Percentiles rank a stretch among this genome's conserved stretches.
Conservation (phyloP, 306 rosid species). For the Vicia villosa region DNA sequence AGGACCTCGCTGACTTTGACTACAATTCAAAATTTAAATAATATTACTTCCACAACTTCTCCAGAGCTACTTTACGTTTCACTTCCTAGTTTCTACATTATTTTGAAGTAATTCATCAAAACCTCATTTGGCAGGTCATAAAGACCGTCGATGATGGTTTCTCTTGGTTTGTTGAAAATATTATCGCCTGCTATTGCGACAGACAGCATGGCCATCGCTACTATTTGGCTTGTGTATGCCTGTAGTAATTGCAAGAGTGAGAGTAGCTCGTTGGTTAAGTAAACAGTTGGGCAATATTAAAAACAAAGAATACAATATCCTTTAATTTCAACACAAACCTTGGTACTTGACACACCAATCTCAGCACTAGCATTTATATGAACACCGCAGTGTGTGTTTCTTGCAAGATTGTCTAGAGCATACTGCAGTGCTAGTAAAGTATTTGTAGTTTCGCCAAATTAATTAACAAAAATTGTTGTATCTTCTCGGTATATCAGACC, state of each 20-base stretch:
- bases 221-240: constrained; percentile 98
- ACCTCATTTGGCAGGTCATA: no score
- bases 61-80: no score
- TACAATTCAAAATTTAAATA: constrained; percentile 36
- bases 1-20: constrained; percentile 89
- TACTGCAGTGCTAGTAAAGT: constrained; percentile 85
- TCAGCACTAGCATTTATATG: constrained; percentile 98
- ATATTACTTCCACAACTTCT: constrained; percentile 27
- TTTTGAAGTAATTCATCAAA: no score
- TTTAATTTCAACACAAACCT: constrained; percentile 55
- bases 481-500: constrained; percentile 97
- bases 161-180: constrained; percentile 78
- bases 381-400: constrained; percentile 93
- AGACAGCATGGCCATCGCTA: constrained; percentile 96
- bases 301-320: no score
- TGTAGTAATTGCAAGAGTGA: no score
- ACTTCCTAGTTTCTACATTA: no score
- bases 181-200: constrained; percentile 92
- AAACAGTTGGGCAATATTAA: no score
- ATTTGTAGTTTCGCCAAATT: constrained; percentile 98
- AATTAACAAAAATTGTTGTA: constrained; percentile 95
- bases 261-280: no score
- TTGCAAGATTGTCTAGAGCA: constrained; percentile 93
- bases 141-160: constrained; percentile 81
- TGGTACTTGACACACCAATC: constrained; percentile 99